Evolutionary conservation across 345 rosid genomes (phyloP).

Genomic region (Aurinia saxatilis): DNA sequence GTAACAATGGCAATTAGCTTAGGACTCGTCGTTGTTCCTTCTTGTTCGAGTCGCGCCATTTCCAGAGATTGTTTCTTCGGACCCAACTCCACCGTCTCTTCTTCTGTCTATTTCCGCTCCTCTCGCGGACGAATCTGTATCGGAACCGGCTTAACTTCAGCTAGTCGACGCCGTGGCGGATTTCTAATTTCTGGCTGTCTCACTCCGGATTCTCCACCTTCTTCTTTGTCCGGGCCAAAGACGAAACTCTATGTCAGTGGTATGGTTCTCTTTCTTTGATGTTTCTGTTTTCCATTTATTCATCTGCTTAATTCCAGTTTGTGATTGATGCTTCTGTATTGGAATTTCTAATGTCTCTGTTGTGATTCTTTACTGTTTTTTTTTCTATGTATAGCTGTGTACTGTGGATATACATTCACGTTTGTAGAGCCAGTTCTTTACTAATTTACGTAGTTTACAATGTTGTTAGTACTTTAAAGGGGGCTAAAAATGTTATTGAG

Average conservation of each 20-base stretch:
- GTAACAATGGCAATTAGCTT: conserved; percentile 11
- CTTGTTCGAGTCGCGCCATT: background rate
- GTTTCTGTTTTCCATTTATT: background rate
- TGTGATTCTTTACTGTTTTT: background rate
- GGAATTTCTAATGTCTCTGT: background rate
- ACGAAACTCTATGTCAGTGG: conserved; percentile 71
- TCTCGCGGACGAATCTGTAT: background rate
- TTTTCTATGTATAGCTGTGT: no score
- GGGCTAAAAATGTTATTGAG: background rate
- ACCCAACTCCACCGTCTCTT: conserved; percentile 5
- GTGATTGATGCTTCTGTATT: background rate
- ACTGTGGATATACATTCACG: background rate
- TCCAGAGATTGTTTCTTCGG: background rate
- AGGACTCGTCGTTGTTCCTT: conserved; percentile 10
- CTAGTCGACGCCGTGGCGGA: background rate
- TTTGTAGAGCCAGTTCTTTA: background rate
- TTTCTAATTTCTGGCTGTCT: background rate
- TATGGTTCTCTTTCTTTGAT: conserved; percentile 5
- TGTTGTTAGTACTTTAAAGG: background rate
- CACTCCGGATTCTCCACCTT: conserved; percentile 22
- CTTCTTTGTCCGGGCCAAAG: conserved; percentile 20
- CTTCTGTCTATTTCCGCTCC: background rate
- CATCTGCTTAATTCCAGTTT: background rate
- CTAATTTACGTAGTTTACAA: no score
- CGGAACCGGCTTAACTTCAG: background rate